Evolutionary conservation across 345 rosid genomes (phyloP).

Genomic region (Sisymbrium altissimum): DNA sequence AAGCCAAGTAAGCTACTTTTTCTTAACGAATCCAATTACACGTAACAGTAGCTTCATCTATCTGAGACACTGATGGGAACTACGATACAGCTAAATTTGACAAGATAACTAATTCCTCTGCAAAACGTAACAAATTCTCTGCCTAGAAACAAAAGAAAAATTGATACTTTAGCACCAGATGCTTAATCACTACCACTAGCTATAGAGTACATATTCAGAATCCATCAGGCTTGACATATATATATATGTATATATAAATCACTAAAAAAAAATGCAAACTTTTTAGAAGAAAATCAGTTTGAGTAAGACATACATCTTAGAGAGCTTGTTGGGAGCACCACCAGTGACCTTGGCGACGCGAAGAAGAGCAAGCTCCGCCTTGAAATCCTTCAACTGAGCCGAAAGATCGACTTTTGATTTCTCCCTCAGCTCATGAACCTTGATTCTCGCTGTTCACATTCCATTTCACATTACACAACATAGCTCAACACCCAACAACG

Average conservation of each 20-base stretch:
- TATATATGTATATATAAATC: too few relatives aligned
- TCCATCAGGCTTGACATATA: not conserved
- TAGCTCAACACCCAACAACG: too few relatives aligned
- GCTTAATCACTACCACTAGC: not conserved
- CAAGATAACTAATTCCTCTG: too few relatives aligned
- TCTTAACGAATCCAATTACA: too few relatives aligned
- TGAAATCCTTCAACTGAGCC: slow-evolving; percentile 48
- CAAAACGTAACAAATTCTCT: too few relatives aligned
- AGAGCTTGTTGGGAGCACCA: slow-evolving; percentile 68
- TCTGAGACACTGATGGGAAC: too few relatives aligned
- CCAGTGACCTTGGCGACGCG: slow-evolving; percentile 74
- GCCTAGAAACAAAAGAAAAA: too few relatives aligned
- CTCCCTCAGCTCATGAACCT: slow-evolving; percentile 61
- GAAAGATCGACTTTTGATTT: slow-evolving; percentile 47
- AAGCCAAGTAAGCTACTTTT: not conserved
- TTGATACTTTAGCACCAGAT: too few relatives aligned
- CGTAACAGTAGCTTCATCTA: too few relatives aligned
- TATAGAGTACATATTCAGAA: not conserved
- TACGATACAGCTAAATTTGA: too few relatives aligned
- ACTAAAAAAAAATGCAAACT: not conserved
- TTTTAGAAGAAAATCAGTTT: not conserved
- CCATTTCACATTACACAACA: slow-evolving; percentile 4
- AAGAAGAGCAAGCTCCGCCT: slow-evolving; percentile 63
- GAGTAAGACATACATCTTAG: slow-evolving; percentile 45
- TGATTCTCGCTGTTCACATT: slow-evolving; percentile 45